Percentiles rank a stretch among this genome's conserved stretches.
These are phyloP conservation scores for Polytrichum formosum DNA, from an alignment of 225 moss, liverwort and hornwort genomes.

Conservation along the genomic window DNA sequence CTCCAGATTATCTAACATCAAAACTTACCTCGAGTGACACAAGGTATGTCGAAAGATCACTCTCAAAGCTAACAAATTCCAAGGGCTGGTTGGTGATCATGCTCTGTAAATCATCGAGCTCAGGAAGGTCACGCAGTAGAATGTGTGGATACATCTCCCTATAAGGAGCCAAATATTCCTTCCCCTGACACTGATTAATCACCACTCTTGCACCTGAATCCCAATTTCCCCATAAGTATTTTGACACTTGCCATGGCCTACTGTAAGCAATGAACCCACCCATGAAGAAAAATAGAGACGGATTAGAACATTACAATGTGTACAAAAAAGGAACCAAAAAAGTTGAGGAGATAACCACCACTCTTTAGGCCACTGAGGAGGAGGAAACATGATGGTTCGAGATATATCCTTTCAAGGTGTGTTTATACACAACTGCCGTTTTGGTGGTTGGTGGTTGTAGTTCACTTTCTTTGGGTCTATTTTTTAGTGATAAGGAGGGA, in stretches of 20 bases:
- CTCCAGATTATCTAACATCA: not conserved
- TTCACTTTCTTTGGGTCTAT: no score
- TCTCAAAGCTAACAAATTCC: conserved; percentile 48
- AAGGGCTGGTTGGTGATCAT: conserved; percentile 51
- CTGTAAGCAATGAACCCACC: no score
- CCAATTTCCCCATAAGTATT: not conserved
- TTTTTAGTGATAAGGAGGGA: no score
- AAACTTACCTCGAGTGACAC: conserved; percentile 67
- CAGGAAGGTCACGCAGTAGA: conserved; percentile 60
- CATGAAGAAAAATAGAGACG: no score
- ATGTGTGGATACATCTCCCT: conserved; percentile 51
- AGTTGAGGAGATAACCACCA: not conserved
- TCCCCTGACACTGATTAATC: conserved; percentile 53
- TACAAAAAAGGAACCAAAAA: no score
- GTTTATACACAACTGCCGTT: not conserved
- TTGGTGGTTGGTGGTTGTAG: no score
- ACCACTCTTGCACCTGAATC: conserved; percentile 68
- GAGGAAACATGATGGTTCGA: not conserved
- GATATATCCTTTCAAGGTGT: not conserved
- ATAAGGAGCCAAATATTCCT: conserved; percentile 27
- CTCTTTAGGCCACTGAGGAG: not conserved
- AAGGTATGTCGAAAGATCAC: conserved; percentile 48
- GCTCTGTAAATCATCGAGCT: conserved; percentile 43
- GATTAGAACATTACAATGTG: no score
- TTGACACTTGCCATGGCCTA: no score